Percentiles rank a stretch among this genome's conserved stretches.
phyloP scores from a whole-genome alignment of 2,329 filamentous ascomycete species.

The Claviceps monticola region DNA sequence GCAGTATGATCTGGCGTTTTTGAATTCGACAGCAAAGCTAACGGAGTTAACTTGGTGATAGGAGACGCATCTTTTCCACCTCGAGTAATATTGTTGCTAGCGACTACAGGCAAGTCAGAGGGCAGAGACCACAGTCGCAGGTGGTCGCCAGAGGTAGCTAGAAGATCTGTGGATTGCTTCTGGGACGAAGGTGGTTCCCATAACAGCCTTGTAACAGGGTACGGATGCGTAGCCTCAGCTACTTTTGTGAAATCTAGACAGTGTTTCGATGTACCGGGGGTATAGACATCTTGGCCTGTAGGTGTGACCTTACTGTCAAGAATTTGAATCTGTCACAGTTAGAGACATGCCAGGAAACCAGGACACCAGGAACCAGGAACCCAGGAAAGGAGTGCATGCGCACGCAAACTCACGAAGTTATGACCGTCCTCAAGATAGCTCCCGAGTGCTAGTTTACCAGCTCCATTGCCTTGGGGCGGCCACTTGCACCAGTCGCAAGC shows the following conservation, averaged over 20 bases:
- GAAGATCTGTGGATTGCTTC: slow-evolving; percentile 87
- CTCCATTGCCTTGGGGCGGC: slow-evolving; percentile 65
- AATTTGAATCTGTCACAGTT: slow-evolving; percentile 69
- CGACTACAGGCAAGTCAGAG: slow-evolving; percentile 40
- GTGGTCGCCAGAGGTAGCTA: slow-evolving; percentile 92
- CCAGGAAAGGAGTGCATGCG: background rate
- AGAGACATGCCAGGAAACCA: background rate
- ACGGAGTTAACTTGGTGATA: slow-evolving; percentile 71
- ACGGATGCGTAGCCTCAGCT: slow-evolving; percentile 93
- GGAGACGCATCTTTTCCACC: slow-evolving; percentile 41
- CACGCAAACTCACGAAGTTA: slow-evolving; percentile 61
- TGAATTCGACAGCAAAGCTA: slow-evolving; percentile 89
- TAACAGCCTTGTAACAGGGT: slow-evolving; percentile 84
- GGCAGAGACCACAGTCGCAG: slow-evolving; percentile 88
- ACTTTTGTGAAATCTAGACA: slow-evolving; percentile 84
- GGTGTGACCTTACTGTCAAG: slow-evolving; percentile 71
- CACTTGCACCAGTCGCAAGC: slow-evolving; percentile 99
- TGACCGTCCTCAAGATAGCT: slow-evolving; percentile 97
- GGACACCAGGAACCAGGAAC: too few relatives aligned
- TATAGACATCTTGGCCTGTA: slow-evolving; percentile 54
- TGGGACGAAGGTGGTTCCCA: slow-evolving; percentile 94
- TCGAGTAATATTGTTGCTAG: slow-evolving; percentile 55
- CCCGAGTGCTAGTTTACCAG: slow-evolving; percentile 85
- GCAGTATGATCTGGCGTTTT: slow-evolving; percentile 98
- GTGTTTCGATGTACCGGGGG: slow-evolving; percentile 56